Evolutionary conservation across 352 stramenopile species (phyloP), one percentile per base, ranked within the genome.

Genomic region (Globisporangium perplexum): DNA sequence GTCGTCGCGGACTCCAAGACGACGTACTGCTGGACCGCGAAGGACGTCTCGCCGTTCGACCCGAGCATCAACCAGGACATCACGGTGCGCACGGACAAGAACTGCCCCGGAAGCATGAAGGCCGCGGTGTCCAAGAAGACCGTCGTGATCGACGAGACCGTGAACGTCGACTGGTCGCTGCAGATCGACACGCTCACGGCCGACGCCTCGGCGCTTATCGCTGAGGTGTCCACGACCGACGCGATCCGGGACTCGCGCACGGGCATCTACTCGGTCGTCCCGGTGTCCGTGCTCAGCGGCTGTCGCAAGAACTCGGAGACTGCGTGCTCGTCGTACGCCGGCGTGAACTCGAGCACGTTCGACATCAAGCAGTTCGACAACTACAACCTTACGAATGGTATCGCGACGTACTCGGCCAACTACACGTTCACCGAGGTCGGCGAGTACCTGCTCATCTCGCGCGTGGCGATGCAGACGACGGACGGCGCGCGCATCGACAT

Each of bases 401-500:
- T 66, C 14, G 65, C 72, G 10, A 76, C 66, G 31, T 92, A 83
- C 65, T 69, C 68, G 35, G 71, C 65, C 14, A 84, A 69, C 38
- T 71, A 84, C 55, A 71, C 69, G 23, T 90, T 92, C 45, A 53
- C 60, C 1, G 70, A 71, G 22, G 71, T 77, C 3, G 81, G 81
- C 3, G 57, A 77, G 47, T 90, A 86, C 62, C 69, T 78, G 39
- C 72, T 92, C 62, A 76, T 90, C 50, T 84, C 76, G 12, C 78
- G 77, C 20, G 72, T 88, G 33, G 77, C 70, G 12, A 87, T 90
- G 78, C 60, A 80, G 49, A 89, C 77, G 26, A 66, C 77, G 28
- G 81, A 92, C 57, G 81, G 81, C 17, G 65, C 83, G 20, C 81
- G 78, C 30, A 71, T 92, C 57, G 78, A 92, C 45, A 88, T 90